Evolutionary conservation across 139 green algal genomes (phyloP).

Genomic region (Chlamydomonas incerta): DNA sequence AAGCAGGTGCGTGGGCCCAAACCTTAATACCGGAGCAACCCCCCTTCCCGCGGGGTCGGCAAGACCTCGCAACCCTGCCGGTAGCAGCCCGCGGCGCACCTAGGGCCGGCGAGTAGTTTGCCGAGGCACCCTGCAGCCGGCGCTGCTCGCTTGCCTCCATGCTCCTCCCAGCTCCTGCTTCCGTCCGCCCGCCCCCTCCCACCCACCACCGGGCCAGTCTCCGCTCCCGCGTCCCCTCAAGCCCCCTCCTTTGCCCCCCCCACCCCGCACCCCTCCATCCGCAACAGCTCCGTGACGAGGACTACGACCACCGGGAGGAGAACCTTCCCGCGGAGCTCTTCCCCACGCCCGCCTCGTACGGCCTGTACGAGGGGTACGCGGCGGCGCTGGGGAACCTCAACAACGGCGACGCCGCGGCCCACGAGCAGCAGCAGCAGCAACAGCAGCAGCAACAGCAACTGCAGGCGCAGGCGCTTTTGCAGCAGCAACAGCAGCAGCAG

Average conservation of each 20-base stretch:
- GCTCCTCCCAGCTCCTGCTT: too few relatives aligned
- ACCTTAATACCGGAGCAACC: too few relatives aligned
- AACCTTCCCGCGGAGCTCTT: neutral
- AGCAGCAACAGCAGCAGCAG: neutral
- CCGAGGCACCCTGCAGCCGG: too few relatives aligned
- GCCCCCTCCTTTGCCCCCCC: too few relatives aligned
- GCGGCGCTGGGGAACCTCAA: neutral
- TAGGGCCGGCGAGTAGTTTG: too few relatives aligned
- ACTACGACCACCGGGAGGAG: neutral
- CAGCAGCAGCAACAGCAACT: neutral
- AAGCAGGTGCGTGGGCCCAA: neutral
- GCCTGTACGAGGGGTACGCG: neutral
- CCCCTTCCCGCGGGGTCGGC: too few relatives aligned
- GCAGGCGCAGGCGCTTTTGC: neutral
- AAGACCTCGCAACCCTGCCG: neutral
- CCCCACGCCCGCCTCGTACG: neutral
- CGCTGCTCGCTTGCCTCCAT: too few relatives aligned
- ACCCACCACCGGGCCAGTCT: too few relatives aligned
- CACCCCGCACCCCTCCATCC: too few relatives aligned
- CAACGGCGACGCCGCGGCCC: neutral
- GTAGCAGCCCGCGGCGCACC: too few relatives aligned
- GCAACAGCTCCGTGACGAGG: constrained; percentile 13
- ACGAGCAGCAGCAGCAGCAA: neutral
- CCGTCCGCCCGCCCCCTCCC: too few relatives aligned
- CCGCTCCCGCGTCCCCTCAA: too few relatives aligned